phyloP scores from a whole-genome alignment of 805 yeast species.

The Ogataea trehalophila region DNA sequence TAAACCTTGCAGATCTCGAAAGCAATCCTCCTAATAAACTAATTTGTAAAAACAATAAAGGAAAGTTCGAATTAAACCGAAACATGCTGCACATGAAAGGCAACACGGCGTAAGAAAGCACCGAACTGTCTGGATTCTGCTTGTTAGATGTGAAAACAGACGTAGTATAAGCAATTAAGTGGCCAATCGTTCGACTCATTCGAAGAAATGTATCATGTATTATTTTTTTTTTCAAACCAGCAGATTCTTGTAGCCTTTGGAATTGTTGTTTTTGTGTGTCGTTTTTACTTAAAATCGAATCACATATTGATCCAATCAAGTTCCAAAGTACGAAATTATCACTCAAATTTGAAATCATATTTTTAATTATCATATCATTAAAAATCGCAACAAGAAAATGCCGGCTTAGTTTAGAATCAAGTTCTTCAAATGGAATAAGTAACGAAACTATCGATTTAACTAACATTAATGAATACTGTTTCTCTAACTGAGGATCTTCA shows the following conservation, averaged over 20 bases:
- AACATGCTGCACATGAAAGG: slow-evolving; percentile 18
- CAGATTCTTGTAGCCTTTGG: neutral
- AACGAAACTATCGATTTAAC: slow-evolving; percentile 31
- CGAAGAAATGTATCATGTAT: slow-evolving; percentile 10
- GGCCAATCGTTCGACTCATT: slow-evolving; percentile 17
- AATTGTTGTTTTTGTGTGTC: neutral
- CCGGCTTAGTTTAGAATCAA: slow-evolving; percentile 34
- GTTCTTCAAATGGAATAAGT: slow-evolving; percentile 37
- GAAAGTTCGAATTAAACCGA: slow-evolving; percentile 11
- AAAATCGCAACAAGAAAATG: slow-evolving; percentile 37
- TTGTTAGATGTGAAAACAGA: slow-evolving; percentile 19
- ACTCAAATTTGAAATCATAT: slow-evolving; percentile 38
- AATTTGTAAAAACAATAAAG: slow-evolving; percentile 12
- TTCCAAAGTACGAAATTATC: slow-evolving; percentile 52
- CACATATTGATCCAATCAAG: slow-evolving; percentile 27
- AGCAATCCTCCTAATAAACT: slow-evolving; percentile 6
- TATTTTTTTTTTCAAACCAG: neutral
- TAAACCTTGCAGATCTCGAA: slow-evolving; percentile 13
- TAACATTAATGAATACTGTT: slow-evolving; percentile 33
- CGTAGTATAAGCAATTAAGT: slow-evolving; percentile 27
- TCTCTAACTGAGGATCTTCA: slow-evolving; percentile 18
- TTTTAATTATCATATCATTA: slow-evolving; percentile 38
- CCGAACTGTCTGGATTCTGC: slow-evolving; percentile 6
- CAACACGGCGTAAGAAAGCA: slow-evolving; percentile 18
- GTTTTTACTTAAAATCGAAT: slow-evolving; percentile 3